These are phyloP conservation scores for Rutstroemia sp. DNA, from an alignment of 2,329 filamentous ascomycete species.

Conservation along the genomic window DNA sequence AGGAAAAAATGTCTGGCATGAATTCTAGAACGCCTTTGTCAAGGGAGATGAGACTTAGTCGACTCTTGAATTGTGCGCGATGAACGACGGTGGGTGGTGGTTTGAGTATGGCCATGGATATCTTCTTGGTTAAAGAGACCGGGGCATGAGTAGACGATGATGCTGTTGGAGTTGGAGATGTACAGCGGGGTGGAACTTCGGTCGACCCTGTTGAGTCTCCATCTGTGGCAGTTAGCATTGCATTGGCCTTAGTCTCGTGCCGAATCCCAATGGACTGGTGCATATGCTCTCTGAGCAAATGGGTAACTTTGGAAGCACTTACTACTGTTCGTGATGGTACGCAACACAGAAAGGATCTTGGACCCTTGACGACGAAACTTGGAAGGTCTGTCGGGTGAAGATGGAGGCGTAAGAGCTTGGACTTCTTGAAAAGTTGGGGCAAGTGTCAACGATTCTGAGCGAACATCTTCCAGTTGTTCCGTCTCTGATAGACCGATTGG, in stretches of 20 bases:
- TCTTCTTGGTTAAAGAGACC: slow-evolving; percentile 21
- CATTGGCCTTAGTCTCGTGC: background rate
- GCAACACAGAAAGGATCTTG: slow-evolving; percentile 36
- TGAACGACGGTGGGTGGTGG: slow-evolving; percentile 37
- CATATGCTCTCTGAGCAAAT: too few relatives aligned
- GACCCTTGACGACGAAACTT: slow-evolving; percentile 37
- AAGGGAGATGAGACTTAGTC: slow-evolving; percentile 31
- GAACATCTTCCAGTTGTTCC: background rate
- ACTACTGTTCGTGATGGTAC: slow-evolving; percentile 36
- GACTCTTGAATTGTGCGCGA: slow-evolving; percentile 33
- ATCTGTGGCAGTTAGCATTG: background rate
- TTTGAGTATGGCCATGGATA: slow-evolving; percentile 36
- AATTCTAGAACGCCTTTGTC: slow-evolving; percentile 27
- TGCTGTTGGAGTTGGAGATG: background rate
- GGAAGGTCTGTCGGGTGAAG: slow-evolving; percentile 23
- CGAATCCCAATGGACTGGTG: background rate
- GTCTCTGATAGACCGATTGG: background rate
- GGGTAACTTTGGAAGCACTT: slow-evolving; percentile 1
- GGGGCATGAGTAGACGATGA: background rate
- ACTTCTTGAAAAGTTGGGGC: background rate
- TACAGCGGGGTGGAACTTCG: background rate
- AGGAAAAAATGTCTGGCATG: slow-evolving; percentile 17
- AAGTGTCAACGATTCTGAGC: background rate
- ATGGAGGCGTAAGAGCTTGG: slow-evolving; percentile 19
- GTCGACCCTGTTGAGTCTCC: background rate